phyloP scores from a whole-genome alignment of 306 rosid species.

The Cucurbita maxima region DNA sequence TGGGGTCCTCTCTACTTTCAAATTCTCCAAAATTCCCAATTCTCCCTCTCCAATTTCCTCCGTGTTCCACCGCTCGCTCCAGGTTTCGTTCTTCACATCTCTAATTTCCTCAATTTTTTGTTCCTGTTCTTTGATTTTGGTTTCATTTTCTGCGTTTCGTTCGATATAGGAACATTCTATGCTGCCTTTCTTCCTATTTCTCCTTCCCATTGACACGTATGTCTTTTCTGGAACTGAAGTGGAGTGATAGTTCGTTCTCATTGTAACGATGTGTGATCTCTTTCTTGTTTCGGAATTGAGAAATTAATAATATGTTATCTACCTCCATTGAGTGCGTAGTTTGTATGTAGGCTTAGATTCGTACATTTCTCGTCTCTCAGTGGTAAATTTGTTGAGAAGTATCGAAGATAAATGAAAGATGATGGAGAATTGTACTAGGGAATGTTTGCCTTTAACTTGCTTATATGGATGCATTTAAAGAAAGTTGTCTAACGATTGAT shows the following conservation, averaged over 20 bases:
- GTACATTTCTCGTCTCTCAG: background rate
- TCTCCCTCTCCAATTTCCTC: background rate
- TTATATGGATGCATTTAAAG: background rate
- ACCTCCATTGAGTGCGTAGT: background rate
- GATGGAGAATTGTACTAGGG: background rate
- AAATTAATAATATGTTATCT: background rate
- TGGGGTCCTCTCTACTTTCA: constrained; percentile 6
- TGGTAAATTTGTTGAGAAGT: background rate
- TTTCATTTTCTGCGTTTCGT: background rate
- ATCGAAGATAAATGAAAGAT: background rate
- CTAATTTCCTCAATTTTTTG: background rate
- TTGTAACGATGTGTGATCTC: background rate
- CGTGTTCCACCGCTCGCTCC: background rate
- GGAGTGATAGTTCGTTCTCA: background rate
- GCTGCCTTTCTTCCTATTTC: background rate
- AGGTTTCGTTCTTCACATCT: background rate
- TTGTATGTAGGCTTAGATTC: background rate
- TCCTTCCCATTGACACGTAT: background rate
- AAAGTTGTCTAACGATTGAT: background rate
- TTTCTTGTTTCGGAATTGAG: background rate
- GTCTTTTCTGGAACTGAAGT: background rate
- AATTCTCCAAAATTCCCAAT: background rate
- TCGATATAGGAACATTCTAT: background rate
- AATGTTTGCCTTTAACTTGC: background rate
- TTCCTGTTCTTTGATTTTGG: background rate